Evolutionary conservation across 305 asterid species (phyloP), one percentile per base, ranked within the genome.

Genomic region (Plantago rigida): DNA sequence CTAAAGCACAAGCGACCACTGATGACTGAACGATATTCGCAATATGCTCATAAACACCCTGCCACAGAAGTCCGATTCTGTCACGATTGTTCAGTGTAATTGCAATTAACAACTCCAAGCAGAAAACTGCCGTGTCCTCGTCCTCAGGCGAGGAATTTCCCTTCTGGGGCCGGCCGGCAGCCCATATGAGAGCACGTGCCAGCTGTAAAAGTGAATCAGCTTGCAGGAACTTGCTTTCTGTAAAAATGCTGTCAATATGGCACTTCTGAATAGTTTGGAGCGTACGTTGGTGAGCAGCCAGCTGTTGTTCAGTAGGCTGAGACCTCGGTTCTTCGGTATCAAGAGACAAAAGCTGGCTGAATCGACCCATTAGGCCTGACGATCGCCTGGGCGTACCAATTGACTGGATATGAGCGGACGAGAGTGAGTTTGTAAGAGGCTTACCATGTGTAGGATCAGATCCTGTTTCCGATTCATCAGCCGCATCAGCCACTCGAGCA

Each of bases 401-500:
- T 34, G 94, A 62, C 69, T 85, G 95, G 76, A 85, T 63, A 39
- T 90, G 95, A 67, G 88, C 83, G 47, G 96, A 76, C 75, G 96
- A 82, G 29, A 85, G 68, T 4, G 94, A 84, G 78, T 80, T 89
- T 44, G 85, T 71, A 44, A 82, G 81, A 59, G 89, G 86, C 78
- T 87, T 87, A 50, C 94, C 96, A 24, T 84, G 94, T 68, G 85
- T 85, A 58, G 94, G 84, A 63, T 87, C 96, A 56, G 89, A 79
- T 24, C 87, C 77, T 77, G 82, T 72, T 68, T 87, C 94, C 28
- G 95, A 81, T 59, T 90, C 97, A 51, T 85, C 96, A 54, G 95
- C 94, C 56, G 95, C 97, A 72, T 90, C 97, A 68, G 97, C 96
- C 51, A 90, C 97, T 15, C 96, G 91, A 70, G 97, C 97, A 60